These are phyloP conservation scores for Symbiotaphrina buchneri DNA, from an alignment of 495 filamentous ascomycete species.

Conservation along the genomic window DNA sequence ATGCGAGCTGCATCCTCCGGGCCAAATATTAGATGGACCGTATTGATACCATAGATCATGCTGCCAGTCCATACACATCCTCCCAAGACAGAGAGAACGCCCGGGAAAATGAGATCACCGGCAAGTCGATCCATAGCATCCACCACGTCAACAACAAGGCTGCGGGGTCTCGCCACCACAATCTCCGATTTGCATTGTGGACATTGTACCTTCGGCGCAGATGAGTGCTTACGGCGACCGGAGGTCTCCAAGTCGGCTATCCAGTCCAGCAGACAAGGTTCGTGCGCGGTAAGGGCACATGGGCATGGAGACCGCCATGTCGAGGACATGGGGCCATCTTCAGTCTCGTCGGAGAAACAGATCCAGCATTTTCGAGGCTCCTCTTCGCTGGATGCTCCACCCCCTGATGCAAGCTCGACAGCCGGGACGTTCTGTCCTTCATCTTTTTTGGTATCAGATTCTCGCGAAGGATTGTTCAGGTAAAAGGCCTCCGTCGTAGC, in stretches of 20 bases:
- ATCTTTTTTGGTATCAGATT: too few species aligned
- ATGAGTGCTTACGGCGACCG: slow-evolving; percentile 24
- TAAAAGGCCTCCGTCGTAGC: not conserved
- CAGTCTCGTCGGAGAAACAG: slow-evolving; percentile 68
- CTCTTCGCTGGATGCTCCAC: slow-evolving; percentile 5
- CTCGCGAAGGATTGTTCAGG: not conserved
- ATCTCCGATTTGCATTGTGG: slow-evolving; percentile 79
- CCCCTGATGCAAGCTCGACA: too few species aligned
- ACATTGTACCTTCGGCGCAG: slow-evolving; percentile 41
- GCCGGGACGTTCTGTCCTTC: too few species aligned
- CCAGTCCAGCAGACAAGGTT: slow-evolving; percentile 78
- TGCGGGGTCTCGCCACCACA: slow-evolving; percentile 43
- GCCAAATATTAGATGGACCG: slow-evolving; percentile 40
- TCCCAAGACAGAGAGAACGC: slow-evolving; percentile 11
- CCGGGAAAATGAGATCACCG: slow-evolving; percentile 30
- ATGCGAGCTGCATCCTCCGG: slow-evolving; percentile 29
- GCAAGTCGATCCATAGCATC: slow-evolving; percentile 29
- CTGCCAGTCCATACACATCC: slow-evolving; percentile 21
- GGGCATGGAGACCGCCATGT: slow-evolving; percentile 76
- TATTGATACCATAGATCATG: slow-evolving; percentile 32
- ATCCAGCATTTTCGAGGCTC: slow-evolving; percentile 67
- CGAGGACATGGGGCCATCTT: slow-evolving; percentile 37
- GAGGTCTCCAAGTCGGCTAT: slow-evolving; percentile 59
- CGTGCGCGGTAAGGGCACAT: slow-evolving; percentile 76
- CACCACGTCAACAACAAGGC: slow-evolving; percentile 36